Evolutionary conservation across 2,329 filamentous ascomycete species (phyloP).

Genomic region (Aureobasidium sp.): DNA sequence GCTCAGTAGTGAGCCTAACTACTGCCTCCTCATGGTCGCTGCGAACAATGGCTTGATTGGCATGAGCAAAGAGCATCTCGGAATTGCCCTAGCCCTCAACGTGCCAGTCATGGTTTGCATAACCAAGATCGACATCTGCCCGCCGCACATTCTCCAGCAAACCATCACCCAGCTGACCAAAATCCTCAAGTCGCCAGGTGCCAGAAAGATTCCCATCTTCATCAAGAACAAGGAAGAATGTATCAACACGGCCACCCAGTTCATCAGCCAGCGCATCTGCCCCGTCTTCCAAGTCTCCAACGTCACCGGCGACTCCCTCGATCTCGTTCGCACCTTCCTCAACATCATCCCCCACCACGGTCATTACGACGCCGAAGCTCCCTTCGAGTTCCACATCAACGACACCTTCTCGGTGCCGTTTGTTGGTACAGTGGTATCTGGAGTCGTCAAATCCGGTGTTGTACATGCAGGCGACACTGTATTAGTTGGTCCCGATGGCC

Average conservation of each 20-base stretch:
- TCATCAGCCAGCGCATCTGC: slow-evolving; percentile 90
- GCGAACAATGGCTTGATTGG: slow-evolving; percentile 95
- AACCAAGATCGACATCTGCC: slow-evolving; percentile 98
- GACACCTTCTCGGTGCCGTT: slow-evolving; percentile 98
- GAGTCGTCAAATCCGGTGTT: slow-evolving; percentile 76
- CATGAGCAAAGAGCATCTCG: slow-evolving; percentile 97
- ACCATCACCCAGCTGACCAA: slow-evolving; percentile 86
- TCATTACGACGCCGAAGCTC: slow-evolving; percentile 78
- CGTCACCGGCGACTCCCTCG: slow-evolving; percentile 85
- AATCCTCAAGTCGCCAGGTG: slow-evolving; percentile 89
- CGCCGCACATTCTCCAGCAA: slow-evolving; percentile 88
- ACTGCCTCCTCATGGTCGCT: slow-evolving; percentile 96
- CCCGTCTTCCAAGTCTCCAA: slow-evolving; percentile 98
- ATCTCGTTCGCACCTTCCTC: slow-evolving; percentile 84
- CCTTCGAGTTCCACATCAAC: slow-evolving; percentile 93
- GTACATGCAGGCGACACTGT: slow-evolving; percentile 87
- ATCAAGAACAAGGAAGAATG: slow-evolving; percentile 88
- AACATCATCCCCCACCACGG: slow-evolving; percentile 94
- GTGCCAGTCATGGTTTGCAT: slow-evolving; percentile 97
- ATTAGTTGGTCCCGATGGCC: slow-evolving; percentile 79
- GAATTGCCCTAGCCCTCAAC: slow-evolving; percentile 88
- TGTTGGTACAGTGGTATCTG: slow-evolving; percentile 91
- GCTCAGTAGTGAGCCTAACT: slow-evolving; percentile 90
- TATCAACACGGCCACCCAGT: slow-evolving; percentile 91
- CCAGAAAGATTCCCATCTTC: slow-evolving; percentile 91